Evolutionary conservation across 169 alveolate genomes (phyloP), one percentile per base, ranked within the genome.

Genomic region (Plasmodium coatneyi): DNA sequence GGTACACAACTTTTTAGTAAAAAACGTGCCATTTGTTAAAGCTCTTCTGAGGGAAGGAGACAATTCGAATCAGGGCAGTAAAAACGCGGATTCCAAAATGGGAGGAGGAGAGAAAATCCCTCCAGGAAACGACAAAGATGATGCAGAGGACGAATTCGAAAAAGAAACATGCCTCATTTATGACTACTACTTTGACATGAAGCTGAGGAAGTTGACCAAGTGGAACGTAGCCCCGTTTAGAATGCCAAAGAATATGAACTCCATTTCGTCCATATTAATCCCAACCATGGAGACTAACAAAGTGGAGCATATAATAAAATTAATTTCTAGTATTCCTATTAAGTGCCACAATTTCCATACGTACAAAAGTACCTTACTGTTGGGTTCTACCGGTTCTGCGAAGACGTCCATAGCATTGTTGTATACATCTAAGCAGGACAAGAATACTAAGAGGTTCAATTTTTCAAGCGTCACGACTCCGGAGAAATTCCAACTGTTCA

Each of bases 381-480:
- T 98, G 39, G 99, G 99, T 82, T 99, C 99, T 81, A 96, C 99
- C 16, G 99, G 99, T 93, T 98, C 99, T 22, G 99, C 99, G 10
- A 98, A 98, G 95, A 98, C 99, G 14, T 98, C 99, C 3, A 98
- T 98, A 79, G 98, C 98, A 41, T 97, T 98, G 66, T 96, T 98
- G 97, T 98, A 97, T 95, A 93, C 98, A 80, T 92, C 96, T 12
- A 97, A 97, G 96, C 94, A 92, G 80, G 96, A 96, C 52, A 97
- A 95, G 94, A 97, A 98, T 98, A 97, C 98, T 93, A 98, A 98
- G 87, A 87, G 99, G 28, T 97, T 98, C 83, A 99, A 99, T 96
- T 98, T 98, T 87, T 98, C 99, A 36, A 96, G 99, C 41, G 97
- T 99, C 46, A 99, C 99, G 22, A 97, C 99, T 32, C 99, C 99